Evolutionary conservation across 2,329 filamentous ascomycete genomes (phyloP).

Genomic region (Drechmeria coniospora): DNA sequence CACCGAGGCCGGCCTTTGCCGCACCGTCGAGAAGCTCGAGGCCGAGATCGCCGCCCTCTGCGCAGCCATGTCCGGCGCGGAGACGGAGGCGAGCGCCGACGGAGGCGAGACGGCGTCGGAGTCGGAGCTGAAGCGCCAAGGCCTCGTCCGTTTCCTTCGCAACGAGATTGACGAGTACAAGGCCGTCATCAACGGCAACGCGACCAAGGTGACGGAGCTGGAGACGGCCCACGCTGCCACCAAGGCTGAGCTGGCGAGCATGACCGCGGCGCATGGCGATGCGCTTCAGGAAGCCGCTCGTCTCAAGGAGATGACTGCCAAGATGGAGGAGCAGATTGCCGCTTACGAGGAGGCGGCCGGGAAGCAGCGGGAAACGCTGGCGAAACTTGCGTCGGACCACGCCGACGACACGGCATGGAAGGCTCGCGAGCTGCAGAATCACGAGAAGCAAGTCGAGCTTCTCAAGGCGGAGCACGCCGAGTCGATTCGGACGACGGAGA

Average conservation of each 20-base stretch:
- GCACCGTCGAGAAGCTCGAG: slow-evolving; percentile 62
- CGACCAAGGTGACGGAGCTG: slow-evolving; percentile 54
- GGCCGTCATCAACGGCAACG: slow-evolving; percentile 52
- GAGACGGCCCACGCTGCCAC: slow-evolving; percentile 56
- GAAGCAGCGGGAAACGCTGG: slow-evolving; percentile 34
- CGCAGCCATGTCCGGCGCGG: slow-evolving; percentile 29
- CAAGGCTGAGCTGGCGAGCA: slow-evolving; percentile 51
- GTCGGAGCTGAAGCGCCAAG: slow-evolving; percentile 38
- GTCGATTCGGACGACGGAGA: slow-evolving; percentile 38
- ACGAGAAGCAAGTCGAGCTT: slow-evolving; percentile 40
- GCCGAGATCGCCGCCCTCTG: slow-evolving; percentile 36
- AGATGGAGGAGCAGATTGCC: slow-evolving; percentile 42
- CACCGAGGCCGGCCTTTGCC: slow-evolving; percentile 57
- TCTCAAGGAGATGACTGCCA: slow-evolving; percentile 31
- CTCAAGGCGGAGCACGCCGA: slow-evolving; percentile 47
- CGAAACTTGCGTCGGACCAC: slow-evolving; percentile 33
- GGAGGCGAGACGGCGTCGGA: slow-evolving; percentile 28
- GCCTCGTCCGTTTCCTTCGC: slow-evolving; percentile 46
- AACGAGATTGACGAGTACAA: slow-evolving; percentile 72
- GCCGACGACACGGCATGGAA: slow-evolving; percentile 32
- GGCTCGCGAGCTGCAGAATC: slow-evolving; percentile 33
- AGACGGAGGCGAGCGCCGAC: slow-evolving; percentile 22
- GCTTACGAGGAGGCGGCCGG: slow-evolving; percentile 44
- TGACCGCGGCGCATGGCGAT: slow-evolving; percentile 42
- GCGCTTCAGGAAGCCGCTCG: slow-evolving; percentile 26